Evolutionary conservation across 1,284 basidiomycete species (phyloP), one percentile per base, ranked within the genome.

Genomic region (Melanopsichium pennsylvanicum): DNA sequence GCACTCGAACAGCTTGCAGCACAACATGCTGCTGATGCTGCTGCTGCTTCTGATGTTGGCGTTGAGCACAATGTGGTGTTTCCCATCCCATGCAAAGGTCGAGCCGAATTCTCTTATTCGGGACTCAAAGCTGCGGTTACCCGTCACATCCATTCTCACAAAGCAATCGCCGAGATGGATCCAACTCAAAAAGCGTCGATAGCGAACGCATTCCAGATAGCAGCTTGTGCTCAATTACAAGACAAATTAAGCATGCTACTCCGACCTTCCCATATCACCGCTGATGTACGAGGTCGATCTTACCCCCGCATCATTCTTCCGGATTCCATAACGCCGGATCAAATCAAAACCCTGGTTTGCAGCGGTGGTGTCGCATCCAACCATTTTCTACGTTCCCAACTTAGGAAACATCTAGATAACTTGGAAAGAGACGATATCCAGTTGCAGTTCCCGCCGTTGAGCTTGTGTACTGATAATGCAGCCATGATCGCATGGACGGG

Each of bases 351-450:
- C 19, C 35, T 81, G 21, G 76, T 81, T 16, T 70, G 70, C 43
- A 74, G 75, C 35, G 79, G 79, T 10, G 79, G 79, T 12, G 79
- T 81, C 4, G 79, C 79, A 4, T 68, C 68, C 38, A 81, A 81
- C 35, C 9, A 16, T 23, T 68, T 57, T 19, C 57, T 80, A 16
- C 71, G 79, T 5, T 21, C 41, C 15, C 38, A 44, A 4, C 50
- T 80, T 25, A 23, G 66, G 6, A 19, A 18, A 5, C 55, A 58
- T 10, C 62, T 80, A 7, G 49, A 70, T 22, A 26, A n/a, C 10
- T 36, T 61, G 2, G 58, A 49, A 1, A 52, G 69, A 7, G 3
- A 32, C 5, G 74, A 78, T 22, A 68, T 71, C 1, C 9, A 43
- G 10, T 46, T 78, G 13, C 43, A 62, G 25, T 79, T 79, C 52